Base-by-base conservation (phyloP, 2,329 filamentous ascomycete species). In the Tolypocladium paradoxum region DNA sequence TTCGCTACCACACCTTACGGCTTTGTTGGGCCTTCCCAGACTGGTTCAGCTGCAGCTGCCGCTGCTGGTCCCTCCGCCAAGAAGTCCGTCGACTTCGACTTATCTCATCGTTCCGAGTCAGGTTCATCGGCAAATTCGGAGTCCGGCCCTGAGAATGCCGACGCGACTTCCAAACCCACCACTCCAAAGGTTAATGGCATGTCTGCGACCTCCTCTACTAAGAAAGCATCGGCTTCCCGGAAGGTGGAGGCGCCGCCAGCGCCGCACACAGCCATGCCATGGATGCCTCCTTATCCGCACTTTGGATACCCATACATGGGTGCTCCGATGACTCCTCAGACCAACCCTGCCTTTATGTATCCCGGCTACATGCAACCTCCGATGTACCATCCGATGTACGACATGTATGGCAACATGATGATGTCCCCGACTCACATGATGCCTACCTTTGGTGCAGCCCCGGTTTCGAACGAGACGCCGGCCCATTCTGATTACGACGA, bases 391-490 rank as follows among this genome's bases (percentile, higher is more conserved):
- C 51, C 56, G 18, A 55, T 61, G 55, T 59, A 54, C 27, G 55
- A 59, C 29, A 57, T 60, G 55, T 59, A 53, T 22, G 54, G 55
- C 18, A 58, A 58, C 36, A 54, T 61, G 38, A 51, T 60, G 46
- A 27, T 56, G 14, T 58, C 59, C 3, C 59, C 59, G 7, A 48
- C 56, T 18, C 58, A 56, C 16, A 56, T 62, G 58, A 56, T 62
- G 57, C 56, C 60, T 8, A 47, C 54, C 11, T 57, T 57, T 22
- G 35, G 45, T 22, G 27, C 47, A 40, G 22, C 43, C 20, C 24
- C 37, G 2, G 8, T 48, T 7, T 49, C 50, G 9, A 54, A 38
- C 7, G 43, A 48, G 46, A 48, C 50, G 7, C 51, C 53, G 24
- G 38, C 12, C 22, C 38, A 49, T 38, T 38, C 50, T 12, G 50